These are phyloP conservation scores for Funneliformis caledonium DNA, from an alignment of 371 early-diverging fungal species.

Conservation along the genomic window DNA sequence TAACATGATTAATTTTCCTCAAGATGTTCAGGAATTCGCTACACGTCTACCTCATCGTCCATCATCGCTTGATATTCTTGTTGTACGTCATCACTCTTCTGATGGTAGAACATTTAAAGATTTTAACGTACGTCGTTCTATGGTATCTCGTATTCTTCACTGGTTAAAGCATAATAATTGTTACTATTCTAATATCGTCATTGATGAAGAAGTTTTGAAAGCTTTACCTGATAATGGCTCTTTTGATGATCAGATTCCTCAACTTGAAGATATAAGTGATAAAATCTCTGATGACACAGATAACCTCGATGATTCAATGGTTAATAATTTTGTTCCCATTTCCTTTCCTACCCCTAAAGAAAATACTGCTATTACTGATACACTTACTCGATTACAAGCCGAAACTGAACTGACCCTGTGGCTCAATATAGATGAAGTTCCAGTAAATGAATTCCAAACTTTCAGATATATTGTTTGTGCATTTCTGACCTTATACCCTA, in stretches of 20 bases:
- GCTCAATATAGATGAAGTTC: not conserved
- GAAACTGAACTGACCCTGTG: not conserved
- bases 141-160: not conserved
- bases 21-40: not conserved
- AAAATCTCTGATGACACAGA: no score
- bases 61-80: not conserved
- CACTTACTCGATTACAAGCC: not conserved
- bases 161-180: constrained; percentile 15
- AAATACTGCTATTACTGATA: not conserved
- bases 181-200: not conserved
- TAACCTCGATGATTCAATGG: not conserved
- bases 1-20: no score
- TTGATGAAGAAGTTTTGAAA: no score
- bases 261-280: no score
- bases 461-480: not conserved
- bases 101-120: not conserved
- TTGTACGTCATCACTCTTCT: constrained; percentile 5
- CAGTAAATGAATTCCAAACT: not conserved
- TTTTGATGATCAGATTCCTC: no score
- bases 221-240: no score
- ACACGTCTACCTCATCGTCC: not conserved
- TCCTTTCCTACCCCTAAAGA: not conserved
- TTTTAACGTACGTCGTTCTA: not conserved
- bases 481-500: constrained; percentile 6
- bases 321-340: constrained; percentile 11